Conservation (phyloP, 495 filamentous ascomycete genomes). For the Delitschia confertaspora region DNA sequence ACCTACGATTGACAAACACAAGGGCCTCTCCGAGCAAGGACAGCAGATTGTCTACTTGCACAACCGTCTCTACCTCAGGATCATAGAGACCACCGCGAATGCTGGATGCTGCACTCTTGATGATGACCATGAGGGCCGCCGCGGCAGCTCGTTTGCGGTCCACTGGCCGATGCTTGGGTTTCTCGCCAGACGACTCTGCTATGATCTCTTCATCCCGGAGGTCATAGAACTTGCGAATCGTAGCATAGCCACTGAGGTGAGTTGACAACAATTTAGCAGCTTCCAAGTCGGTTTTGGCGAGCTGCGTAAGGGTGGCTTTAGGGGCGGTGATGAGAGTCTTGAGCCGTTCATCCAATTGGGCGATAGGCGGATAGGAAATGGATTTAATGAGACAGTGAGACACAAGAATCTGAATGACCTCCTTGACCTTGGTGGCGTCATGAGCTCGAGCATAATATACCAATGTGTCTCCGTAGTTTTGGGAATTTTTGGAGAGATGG, state of each 20-base stretch:
- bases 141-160: constrained; percentile 58
- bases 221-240: constrained; percentile 77
- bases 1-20: constrained; percentile 59
- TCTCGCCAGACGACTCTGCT: constrained; percentile 1
- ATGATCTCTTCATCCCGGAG: constrained; percentile 58
- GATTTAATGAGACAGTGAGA: constrained; percentile 79
- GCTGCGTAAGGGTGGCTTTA: constrained; percentile 52
- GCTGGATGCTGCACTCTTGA: constrained; percentile 74
- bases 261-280: constrained; percentile 71
- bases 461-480: constrained; percentile 71
- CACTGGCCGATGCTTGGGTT: constrained; percentile 26
- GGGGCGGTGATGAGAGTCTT: constrained; percentile 56
- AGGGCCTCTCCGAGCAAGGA: constrained; percentile 74
- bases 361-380: constrained; percentile 58
- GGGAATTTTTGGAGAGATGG: constrained; percentile 51
- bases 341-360: constrained; percentile 61
- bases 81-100: constrained; percentile 85
- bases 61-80: constrained; percentile 62
- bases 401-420: constrained; percentile 76
- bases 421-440: constrained; percentile 60
- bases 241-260: constrained; percentile 84
- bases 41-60: constrained; percentile 78
- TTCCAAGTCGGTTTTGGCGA: constrained; percentile 59
- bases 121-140: constrained; percentile 63
- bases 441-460: constrained; percentile 80